Percentiles rank a stretch among this genome's conserved stretches.
Conservation (phyloP, 1,284 basidiomycete genomes). For the Microbotryomycetes sp. region DNA sequence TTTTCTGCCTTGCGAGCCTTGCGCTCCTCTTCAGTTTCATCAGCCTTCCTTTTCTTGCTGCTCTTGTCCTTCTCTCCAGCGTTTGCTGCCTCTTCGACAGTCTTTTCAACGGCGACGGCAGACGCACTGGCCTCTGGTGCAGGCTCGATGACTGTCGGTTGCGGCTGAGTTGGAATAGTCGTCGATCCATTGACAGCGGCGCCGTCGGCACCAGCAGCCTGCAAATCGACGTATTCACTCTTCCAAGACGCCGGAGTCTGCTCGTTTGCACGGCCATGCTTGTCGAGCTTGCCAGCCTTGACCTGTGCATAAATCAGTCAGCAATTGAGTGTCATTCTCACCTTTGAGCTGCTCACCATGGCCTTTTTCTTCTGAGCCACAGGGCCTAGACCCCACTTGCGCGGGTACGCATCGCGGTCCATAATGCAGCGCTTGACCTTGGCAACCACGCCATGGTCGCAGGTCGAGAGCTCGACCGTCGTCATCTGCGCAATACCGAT, state of each 20-base stretch:
- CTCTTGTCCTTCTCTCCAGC: slow-evolving; percentile 45
- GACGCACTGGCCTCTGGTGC: slow-evolving; percentile 42
- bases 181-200: slow-evolving; percentile 25
- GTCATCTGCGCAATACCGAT: slow-evolving; percentile 86
- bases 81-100: slow-evolving; percentile 34
- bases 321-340: no score
- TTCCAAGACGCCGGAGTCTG: slow-evolving; percentile 88
- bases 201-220: slow-evolving; percentile 47
- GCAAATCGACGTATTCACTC: slow-evolving; percentile 80
- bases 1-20: slow-evolving; percentile 41
- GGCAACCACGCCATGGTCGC: slow-evolving; percentile 97
- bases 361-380: slow-evolving; percentile 98
- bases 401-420: slow-evolving; percentile 90
- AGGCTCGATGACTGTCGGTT: background rate
- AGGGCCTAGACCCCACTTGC: slow-evolving; percentile 96
- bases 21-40: slow-evolving; percentile 35
- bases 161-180: slow-evolving; percentile 32
- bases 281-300: slow-evolving; percentile 92
- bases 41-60: slow-evolving; percentile 45
- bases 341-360: no score
- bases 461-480: slow-evolving; percentile 94
- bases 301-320: no score
- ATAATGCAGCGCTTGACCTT: slow-evolving; percentile 99
- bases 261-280: slow-evolving; percentile 87
- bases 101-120: slow-evolving; percentile 36